Percentiles rank a stretch among this genome's conserved stretches.
Evolutionary conservation across 2,329 filamentous ascomycete species (phyloP).

Genomic region (Ceratocystis albifundus): DNA sequence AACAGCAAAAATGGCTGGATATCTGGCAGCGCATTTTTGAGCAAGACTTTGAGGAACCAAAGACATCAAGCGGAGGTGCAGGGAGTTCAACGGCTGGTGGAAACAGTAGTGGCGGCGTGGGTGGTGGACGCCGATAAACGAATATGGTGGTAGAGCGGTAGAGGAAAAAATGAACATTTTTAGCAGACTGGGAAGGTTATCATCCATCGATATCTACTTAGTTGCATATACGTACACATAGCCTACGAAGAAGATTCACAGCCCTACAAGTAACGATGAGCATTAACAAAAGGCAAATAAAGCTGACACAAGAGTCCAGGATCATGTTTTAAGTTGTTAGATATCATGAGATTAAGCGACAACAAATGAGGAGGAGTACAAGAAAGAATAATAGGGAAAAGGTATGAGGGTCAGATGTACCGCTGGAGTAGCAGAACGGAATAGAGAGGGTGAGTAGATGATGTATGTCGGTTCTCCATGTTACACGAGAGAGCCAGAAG

Average conservation of each 20-base stretch:
- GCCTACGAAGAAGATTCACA: not conserved
- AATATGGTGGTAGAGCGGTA: not conserved
- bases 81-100: not conserved
- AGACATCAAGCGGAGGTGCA: not conserved
- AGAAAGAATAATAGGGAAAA: not conserved
- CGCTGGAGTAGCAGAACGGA: not conserved
- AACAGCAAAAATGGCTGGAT: conserved; percentile 63
- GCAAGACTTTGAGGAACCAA: conserved; percentile 21
- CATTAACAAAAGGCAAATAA: not conserved
- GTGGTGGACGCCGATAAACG: not conserved
- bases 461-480: not conserved
- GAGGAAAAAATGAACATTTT: not conserved
- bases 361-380: not conserved
- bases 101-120: not conserved
- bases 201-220: not conserved
- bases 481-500: not conserved
- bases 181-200: not conserved
- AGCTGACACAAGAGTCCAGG: not conserved
- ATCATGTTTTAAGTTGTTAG: not conserved
- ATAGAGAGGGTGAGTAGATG: not conserved
- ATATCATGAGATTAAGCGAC: conserved; percentile 3
- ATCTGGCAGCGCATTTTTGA: conserved; percentile 59
- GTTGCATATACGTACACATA: not conserved
- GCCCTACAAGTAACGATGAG: not conserved
- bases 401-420: not conserved